Evolutionary conservation across 208 protist genomes (phyloP).

Genomic region (Leptomonas pyrrhocoris): DNA sequence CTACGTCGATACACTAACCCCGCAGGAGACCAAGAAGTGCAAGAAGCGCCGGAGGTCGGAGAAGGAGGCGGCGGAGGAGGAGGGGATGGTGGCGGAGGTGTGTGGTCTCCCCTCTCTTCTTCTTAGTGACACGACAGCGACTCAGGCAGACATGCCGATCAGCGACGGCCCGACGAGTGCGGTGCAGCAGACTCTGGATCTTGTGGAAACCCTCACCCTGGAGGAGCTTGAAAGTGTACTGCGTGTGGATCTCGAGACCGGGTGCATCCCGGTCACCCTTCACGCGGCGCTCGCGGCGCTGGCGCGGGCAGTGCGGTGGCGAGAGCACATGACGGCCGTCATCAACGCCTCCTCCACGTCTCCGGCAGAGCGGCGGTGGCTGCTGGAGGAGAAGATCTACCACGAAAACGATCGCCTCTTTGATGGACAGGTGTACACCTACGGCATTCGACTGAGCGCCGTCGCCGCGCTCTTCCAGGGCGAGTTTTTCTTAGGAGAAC

Average conservation of each 20-base stretch:
- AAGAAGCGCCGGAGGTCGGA: not conserved
- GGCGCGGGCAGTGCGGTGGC: slow-evolving; percentile 26
- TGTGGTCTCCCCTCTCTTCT: not conserved
- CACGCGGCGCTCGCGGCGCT: slow-evolving; percentile 33
- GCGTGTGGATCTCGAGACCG: slow-evolving; percentile 9
- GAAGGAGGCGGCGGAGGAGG: slow-evolving; percentile 2
- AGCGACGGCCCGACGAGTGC: not conserved
- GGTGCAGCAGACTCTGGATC: slow-evolving; percentile 17
- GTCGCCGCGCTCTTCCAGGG: slow-evolving; percentile 43
- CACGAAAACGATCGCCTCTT: slow-evolving; percentile 27
- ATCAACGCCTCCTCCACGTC: slow-evolving; percentile 9
- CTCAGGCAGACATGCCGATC: not conserved
- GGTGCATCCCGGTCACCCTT: slow-evolving; percentile 19
- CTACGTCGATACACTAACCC: slow-evolving; percentile 12
- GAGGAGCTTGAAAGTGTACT: slow-evolving; percentile 27
- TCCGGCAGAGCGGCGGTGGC: slow-evolving; percentile 13
- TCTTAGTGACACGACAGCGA: not conserved
- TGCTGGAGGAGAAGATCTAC: slow-evolving; percentile 20
- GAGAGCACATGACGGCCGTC: slow-evolving; percentile 26
- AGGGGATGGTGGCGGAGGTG: slow-evolving; percentile 5
- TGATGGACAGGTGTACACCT: slow-evolving; percentile 27
- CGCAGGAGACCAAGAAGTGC: not conserved
- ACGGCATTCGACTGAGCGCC: slow-evolving; percentile 25
- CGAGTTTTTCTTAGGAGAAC: slow-evolving; percentile 73
- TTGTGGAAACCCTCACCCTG: slow-evolving; percentile 17